Evolutionary conservation across 106 monocot species (phyloP).

Genomic region (Acorus gramineus): DNA sequence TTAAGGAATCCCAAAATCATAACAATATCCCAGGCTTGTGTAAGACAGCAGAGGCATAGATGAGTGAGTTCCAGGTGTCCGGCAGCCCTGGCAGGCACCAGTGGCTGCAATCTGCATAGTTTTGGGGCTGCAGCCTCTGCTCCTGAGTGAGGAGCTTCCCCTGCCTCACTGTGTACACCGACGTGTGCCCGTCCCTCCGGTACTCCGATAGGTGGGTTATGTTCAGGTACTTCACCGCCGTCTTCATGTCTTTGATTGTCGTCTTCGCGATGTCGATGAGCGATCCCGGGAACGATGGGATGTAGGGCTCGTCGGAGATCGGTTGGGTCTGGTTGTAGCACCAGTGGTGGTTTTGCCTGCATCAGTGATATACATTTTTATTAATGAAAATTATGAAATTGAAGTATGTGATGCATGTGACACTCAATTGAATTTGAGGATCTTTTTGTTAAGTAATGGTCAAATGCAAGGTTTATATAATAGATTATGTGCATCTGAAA

Average conservation of each 20-base stretch:
- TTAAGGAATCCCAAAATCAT: too few relatives aligned
- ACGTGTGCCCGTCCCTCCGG: constrained; percentile 32
- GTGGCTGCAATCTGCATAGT: constrained; percentile 37
- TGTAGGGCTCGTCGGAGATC: constrained; percentile 17
- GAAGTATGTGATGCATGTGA: too few relatives aligned
- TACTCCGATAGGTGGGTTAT: constrained; percentile 40
- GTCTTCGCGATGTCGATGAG: constrained; percentile 22
- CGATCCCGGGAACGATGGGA: constrained; percentile 20
- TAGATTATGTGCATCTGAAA: too few relatives aligned
- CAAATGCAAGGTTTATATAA: too few relatives aligned
- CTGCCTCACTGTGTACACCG: constrained; percentile 28
- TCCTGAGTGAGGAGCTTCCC: constrained; percentile 21
- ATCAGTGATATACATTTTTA: background rate
- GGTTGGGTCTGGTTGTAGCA: constrained; percentile 38
- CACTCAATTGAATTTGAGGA: too few relatives aligned
- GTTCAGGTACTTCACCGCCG: constrained; percentile 36
- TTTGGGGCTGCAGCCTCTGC: constrained; percentile 6
- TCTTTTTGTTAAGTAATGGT: too few relatives aligned
- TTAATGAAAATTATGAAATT: too few relatives aligned
- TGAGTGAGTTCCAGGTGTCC: constrained; percentile 34
- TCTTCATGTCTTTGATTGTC: constrained; percentile 22
- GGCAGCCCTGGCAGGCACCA: constrained; percentile 49
- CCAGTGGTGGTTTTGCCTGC: constrained; percentile 33
- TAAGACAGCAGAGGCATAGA: constrained; percentile 6
- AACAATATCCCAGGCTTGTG: too few relatives aligned